Conservation (phyloP, 164 flowering plant species). For the Vitis riparia region DNA sequence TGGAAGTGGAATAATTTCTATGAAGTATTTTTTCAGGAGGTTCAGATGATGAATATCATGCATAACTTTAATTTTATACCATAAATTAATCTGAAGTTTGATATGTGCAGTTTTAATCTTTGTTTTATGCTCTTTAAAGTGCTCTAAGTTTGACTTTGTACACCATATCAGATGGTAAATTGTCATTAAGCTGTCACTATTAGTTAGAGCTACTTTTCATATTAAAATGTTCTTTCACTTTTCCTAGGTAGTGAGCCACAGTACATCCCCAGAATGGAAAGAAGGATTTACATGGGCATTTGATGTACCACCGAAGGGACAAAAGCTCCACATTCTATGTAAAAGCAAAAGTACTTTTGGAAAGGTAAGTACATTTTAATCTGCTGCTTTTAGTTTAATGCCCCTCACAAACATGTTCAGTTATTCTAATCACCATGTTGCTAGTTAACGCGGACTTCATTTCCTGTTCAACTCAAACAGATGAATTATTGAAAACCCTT, state of each 20-base stretch:
- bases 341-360: constrained; percentile 89
- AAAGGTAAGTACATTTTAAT: constrained; percentile 51
- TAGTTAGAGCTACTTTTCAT: not conserved
- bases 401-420: not conserved
- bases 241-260: constrained; percentile 68
- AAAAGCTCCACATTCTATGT: constrained; percentile 84
- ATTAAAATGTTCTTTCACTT: not conserved
- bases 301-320: constrained; percentile 95
- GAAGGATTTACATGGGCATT: constrained; percentile 95
- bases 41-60: no score
- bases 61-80: no score
- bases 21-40: no score
- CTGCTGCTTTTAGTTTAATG: not conserved
- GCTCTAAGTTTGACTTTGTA: not conserved
- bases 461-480: no score
- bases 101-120: no score
- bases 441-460: no score
- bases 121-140: not conserved
- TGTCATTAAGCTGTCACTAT: not conserved
- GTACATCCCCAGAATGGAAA: constrained; percentile 82
- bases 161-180: not conserved
- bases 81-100: no score
- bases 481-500: no score
- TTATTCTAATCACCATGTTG: no score
- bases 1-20: no score